A percentile compares a stretch with the other conserved stretches of the same genome.
These are phyloP conservation scores for Anisodus tanguticus DNA, from an alignment of 257 asterid genomes.

Conservation along the genomic window DNA sequence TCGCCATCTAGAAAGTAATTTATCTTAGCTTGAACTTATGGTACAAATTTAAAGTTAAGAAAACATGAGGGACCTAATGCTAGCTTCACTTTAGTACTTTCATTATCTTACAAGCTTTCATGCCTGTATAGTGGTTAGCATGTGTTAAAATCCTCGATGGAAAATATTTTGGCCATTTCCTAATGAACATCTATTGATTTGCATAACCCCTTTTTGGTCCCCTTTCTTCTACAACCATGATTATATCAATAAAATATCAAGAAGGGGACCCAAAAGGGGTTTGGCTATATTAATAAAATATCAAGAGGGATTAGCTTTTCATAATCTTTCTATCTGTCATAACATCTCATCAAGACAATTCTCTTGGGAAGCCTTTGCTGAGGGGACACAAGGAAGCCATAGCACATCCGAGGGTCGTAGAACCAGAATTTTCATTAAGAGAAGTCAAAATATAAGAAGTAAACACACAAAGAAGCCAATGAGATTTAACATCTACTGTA, in stretches of 20 bases:
- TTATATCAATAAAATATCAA: constrained; percentile 1
- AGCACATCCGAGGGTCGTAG: background rate
- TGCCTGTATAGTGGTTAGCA: constrained; percentile 65
- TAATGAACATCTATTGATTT: constrained; percentile 19
- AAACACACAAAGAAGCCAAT: too few relatives aligned
- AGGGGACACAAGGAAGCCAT: constrained; percentile 40
- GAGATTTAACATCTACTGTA: too few relatives aligned
- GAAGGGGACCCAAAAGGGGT: background rate
- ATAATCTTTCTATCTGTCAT: constrained; percentile 2
- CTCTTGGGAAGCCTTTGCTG: constrained; percentile 12
- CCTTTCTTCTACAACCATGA: constrained; percentile 6
- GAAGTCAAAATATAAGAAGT: too few relatives aligned
- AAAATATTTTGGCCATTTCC: constrained; percentile 26
- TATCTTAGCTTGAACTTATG: constrained; percentile 43
- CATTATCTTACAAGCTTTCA: constrained; percentile 36
- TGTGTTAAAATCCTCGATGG: constrained; percentile 42
- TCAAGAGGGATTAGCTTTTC: background rate
- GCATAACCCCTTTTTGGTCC: background rate
- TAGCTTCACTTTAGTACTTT: constrained; percentile 32
- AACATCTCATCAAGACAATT: constrained; percentile 18
- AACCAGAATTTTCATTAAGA: too few relatives aligned
- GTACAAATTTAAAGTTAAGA: constrained; percentile 48
- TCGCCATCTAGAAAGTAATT: constrained; percentile 30
- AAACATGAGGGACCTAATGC: constrained; percentile 52
- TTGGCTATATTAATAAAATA: background rate